These are phyloP conservation scores for Medicago ruthenica DNA, from an alignment of 306 rosid species.

Conservation along the genomic window DNA sequence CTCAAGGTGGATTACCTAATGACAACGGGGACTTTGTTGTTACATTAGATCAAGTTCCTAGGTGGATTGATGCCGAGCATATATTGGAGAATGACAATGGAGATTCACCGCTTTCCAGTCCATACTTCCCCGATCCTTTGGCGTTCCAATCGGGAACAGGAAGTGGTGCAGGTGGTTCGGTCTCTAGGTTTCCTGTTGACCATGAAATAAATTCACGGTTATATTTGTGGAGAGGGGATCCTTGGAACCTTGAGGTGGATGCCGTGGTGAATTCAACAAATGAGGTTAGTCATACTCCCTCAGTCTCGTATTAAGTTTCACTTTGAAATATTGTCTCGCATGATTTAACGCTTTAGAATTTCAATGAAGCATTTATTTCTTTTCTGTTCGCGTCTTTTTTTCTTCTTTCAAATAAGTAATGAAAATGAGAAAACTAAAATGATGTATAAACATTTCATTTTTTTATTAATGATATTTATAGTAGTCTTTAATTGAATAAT, in stretches of 20 bases:
- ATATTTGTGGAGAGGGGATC: constrained; percentile 95
- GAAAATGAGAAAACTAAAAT: too few relatives aligned
- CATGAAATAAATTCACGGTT: constrained; percentile 83
- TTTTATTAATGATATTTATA: too few relatives aligned
- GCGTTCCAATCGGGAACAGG: constrained; percentile 57
- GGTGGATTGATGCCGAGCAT: constrained; percentile 92
- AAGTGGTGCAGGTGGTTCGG: constrained; percentile 52
- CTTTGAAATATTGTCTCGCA: not conserved
- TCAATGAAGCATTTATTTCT: not conserved
- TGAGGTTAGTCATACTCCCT: constrained; percentile 62
- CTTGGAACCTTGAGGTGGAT: constrained; percentile 99
- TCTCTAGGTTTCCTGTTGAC: constrained; percentile 83
- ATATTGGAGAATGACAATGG: constrained; percentile 62
- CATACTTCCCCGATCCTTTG: constrained; percentile 82
- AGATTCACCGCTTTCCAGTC: constrained; percentile 69
- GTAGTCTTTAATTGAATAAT: too few relatives aligned
- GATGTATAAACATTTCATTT: too few relatives aligned
- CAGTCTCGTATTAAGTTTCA: not conserved
- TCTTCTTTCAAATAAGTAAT: too few relatives aligned
- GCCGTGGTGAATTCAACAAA: constrained; percentile 97
- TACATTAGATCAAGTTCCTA: constrained; percentile 86
- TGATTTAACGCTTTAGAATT: not conserved
- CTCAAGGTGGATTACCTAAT: constrained; percentile 66
- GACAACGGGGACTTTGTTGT: constrained; percentile 77
- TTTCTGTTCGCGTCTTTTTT: too few relatives aligned